Base-by-base conservation (phyloP, 176 grass and related monocot genomes). In the Puya raimondii region DNA sequence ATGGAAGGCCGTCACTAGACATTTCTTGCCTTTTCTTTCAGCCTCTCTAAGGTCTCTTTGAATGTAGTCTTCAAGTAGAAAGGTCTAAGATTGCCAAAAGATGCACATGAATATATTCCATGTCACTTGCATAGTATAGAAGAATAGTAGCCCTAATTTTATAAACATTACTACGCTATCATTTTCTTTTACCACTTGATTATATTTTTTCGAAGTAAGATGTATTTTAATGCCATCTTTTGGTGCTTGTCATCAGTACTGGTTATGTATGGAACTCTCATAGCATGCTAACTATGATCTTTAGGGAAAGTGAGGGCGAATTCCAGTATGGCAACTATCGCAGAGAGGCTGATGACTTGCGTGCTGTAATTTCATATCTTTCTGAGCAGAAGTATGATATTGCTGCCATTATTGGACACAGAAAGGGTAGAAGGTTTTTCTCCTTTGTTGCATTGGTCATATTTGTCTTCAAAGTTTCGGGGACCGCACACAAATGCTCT, bases 351-450 rank as follows among this genome's bases (percentile, higher is more conserved):
- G 71, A 78, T 81, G 88, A 96, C 53, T 77, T 96, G 47, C 64
- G 21, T 22, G 77, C 81, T 74, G 71, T 90, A 65, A 83, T 87
- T 57, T 85, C 82, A 50, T 78, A 90, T 76, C 85, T 91, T 53
- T 85, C 64, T 14, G 73, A 87, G 71, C 83, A 81, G 15, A 87
- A 91, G 16, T 76, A 89, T 42, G 78, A 83, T 71, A 83, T 90
- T 79, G 75, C 74, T 72, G 83, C 88, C 66, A 83, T 96, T 85
- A 50, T 92, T 72, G 93, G 93, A 23, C 93, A 96, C 65, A 92
- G 93, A 71, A 96, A 96, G 89, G 88, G 92, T 91, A 70, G 18
- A 12, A 29, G 17, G 65, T 1, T 48, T 88, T 10, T 12, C 48
- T 50, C 33, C 10, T 65, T 65, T 49, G 76, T 53, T 51, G 72